A percentile compares a stretch with the other conserved stretches of the same genome.
These are phyloP conservation scores for Ceratocystis harringtonii DNA, from an alignment of 2,329 filamentous ascomycete species.

Conservation along the genomic window DNA sequence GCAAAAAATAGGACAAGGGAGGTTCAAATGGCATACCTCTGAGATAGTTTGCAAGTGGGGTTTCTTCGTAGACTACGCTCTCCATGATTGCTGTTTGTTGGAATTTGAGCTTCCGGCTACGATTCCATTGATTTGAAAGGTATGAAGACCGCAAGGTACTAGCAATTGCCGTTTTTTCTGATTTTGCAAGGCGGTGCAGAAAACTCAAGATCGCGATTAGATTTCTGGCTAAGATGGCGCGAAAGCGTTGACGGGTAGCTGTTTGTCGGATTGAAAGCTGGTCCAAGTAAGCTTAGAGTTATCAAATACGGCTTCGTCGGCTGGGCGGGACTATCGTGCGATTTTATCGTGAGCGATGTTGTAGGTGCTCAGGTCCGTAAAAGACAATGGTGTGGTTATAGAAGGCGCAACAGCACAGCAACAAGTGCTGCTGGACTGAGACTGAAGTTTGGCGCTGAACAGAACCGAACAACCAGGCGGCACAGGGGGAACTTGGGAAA, in stretches of 20 bases:
- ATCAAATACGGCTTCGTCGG: not conserved
- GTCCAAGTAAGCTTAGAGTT: not conserved
- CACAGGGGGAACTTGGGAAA: conserved; percentile 5
- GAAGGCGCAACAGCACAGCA: not conserved
- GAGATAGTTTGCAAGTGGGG: conserved; percentile 77
- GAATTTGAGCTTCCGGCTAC: conserved; percentile 4
- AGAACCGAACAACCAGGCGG: not conserved
- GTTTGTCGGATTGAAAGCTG: not conserved
- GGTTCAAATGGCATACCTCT: conserved; percentile 45
- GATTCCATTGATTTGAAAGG: conserved; percentile 3
- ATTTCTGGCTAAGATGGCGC: not conserved
- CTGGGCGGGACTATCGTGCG: not conserved
- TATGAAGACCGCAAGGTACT: conserved; percentile 1
- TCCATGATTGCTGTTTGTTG: conserved; percentile 46
- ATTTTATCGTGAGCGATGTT: conserved; percentile 1
- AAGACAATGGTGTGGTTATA: not conserved
- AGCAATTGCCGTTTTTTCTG: not conserved
- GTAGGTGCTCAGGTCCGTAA: not conserved
- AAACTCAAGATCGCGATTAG: not conserved
- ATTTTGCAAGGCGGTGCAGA: not conserved
- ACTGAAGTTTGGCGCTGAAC: conserved; percentile 6
- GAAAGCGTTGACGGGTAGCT: not conserved
- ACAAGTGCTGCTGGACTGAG: conserved; percentile 7
- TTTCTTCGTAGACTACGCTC: conserved; percentile 71
- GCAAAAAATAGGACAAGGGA: not conserved